Percentiles rank a stretch among this genome's conserved stretches.
These are phyloP conservation scores for Lithospermum erythrorhizon DNA, from an alignment of 257 asterid genomes.

Conservation along the genomic window DNA sequence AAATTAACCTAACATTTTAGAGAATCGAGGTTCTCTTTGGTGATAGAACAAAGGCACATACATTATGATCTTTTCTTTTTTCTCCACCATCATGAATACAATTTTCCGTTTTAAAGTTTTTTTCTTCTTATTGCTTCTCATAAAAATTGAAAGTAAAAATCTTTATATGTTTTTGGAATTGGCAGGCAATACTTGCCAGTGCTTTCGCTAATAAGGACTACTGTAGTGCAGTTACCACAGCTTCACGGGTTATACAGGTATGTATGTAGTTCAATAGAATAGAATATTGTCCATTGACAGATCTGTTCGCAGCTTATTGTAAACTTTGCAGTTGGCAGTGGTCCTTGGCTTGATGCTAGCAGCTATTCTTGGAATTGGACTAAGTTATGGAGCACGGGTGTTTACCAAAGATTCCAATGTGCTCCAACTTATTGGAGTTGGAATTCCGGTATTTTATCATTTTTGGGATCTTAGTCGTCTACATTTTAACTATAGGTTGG, in stretches of 20 bases:
- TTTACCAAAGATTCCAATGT: constrained; percentile 50
- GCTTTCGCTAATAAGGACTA: constrained; percentile 64
- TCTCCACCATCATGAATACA: too few species aligned
- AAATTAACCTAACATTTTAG: too few species aligned
- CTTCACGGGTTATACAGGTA: constrained; percentile 60
- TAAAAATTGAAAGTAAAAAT: too few species aligned
- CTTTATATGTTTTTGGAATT: background rate
- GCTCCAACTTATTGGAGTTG: constrained; percentile 41
- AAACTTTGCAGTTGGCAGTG: constrained; percentile 46
- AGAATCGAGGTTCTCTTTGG: too few species aligned
- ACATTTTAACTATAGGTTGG: background rate
- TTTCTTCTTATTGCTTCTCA: too few species aligned
- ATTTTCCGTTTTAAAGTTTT: too few species aligned
- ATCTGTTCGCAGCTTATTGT: background rate
- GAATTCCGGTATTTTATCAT: constrained; percentile 43
- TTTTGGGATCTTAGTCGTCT: background rate
- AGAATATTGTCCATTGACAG: background rate
- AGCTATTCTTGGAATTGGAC: constrained; percentile 43
- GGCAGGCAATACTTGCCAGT: constrained; percentile 63
- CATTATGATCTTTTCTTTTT: too few species aligned
- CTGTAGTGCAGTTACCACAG: constrained; percentile 32
- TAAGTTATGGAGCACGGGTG: constrained; percentile 48
- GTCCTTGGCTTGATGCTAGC: constrained; percentile 51
- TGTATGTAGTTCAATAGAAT: background rate
- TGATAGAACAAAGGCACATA: too few species aligned